Evolutionary conservation across 73 alveolate genomes (phyloP), one percentile per base, ranked within the genome.

Genomic region (Breviolum minutum): DNA sequence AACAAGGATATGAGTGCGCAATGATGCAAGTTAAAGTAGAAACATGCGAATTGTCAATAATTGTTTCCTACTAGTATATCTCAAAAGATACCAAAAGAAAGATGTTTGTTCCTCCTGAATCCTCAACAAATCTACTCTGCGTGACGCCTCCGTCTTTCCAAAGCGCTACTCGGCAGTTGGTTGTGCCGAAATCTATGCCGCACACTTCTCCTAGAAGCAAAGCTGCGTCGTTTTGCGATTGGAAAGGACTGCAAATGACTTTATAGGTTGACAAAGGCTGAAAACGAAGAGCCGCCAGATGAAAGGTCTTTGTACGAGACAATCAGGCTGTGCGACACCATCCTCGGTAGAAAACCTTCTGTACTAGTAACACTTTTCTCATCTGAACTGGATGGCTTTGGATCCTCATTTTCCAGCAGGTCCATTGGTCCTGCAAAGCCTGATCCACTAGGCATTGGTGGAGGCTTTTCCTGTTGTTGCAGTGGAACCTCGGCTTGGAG

Each of bases 171-270:
- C 95, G 95, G n/a, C 81, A 66, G 27, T 87, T 63, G n/a, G 82
- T 87, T 20, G 95, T 32, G 82, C 95, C 95, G 30, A 87, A 68
- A 29, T 87, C 95, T 11, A 87, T 87, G 63, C 95, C 95, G 24
- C 95, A 87, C 63, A 63, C 63, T 7, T 32, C n/a, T 63, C 95
- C 95, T 87, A 20, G 17, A 6, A 17, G 16, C 86, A 77, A 77
- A 22, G 14, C 14, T 9, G 22, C 5, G 77, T 22, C 77, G 2
- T 77, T 6, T n/a, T n/a, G n/a, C n/a, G n/a, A n/a, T 30, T 71
- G 81, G 26, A 71, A 71, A 8, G 81, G 32, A 71, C 26, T 71
- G 81, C 29, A 71, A 71, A 71, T 16, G 81, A 71, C 40, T n/a
- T n/a, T n/a, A n/a, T 1, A 32, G 66, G 32, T 24, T 32, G 89